Evolutionary conservation across 768 basidiomycete genomes (phyloP).

Genomic region (Calocera cornea): DNA sequence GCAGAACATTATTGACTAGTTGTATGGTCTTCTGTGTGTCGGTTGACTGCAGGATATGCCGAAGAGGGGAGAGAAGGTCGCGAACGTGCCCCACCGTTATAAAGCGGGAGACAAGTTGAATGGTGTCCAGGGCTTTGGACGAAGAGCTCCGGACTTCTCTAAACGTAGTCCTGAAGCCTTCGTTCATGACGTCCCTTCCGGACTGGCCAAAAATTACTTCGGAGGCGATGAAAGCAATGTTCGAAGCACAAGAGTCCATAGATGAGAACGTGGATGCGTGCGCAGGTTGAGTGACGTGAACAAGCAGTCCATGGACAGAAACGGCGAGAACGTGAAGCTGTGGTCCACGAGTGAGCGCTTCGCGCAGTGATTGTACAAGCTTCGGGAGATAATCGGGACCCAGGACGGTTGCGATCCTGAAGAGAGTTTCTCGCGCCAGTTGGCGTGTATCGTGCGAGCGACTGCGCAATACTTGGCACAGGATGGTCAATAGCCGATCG

Average conservation of each 20-base stretch:
- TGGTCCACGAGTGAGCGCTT: conserved; percentile 75
- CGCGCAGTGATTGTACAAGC: conserved; percentile 67
- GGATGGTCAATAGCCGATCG: conserved; percentile 60
- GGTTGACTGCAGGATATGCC: conserved; percentile 75
- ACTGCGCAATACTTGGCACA: conserved; percentile 85
- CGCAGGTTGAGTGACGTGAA: conserved; percentile 59
- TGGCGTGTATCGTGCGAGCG: conserved; percentile 88
- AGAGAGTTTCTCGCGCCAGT: conserved; percentile 66
- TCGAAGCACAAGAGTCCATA: conserved; percentile 65
- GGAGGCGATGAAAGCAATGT: conserved; percentile 65
- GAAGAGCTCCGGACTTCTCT: conserved; percentile 75
- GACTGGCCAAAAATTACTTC: conserved; percentile 93
- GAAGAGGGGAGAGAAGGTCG: conserved; percentile 60
- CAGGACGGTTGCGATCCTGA: conserved; percentile 58
- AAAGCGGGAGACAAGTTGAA: conserved; percentile 62
- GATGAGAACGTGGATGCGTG: conserved; percentile 40
- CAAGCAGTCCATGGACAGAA: conserved; percentile 64
- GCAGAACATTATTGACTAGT: conserved; percentile 77
- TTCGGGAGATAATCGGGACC: conserved; percentile 62
- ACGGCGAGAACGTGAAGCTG: conserved; percentile 88
- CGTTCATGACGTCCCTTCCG: conserved; percentile 70
- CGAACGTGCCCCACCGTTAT: conserved; percentile 68
- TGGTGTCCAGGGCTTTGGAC: conserved; percentile 75
- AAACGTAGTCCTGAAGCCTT: conserved; percentile 91
- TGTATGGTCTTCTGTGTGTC: conserved; percentile 65